These are phyloP conservation scores for Phytopythium delawarense DNA, from an alignment of 352 stramenopile genomes.

Conservation along the genomic window DNA sequence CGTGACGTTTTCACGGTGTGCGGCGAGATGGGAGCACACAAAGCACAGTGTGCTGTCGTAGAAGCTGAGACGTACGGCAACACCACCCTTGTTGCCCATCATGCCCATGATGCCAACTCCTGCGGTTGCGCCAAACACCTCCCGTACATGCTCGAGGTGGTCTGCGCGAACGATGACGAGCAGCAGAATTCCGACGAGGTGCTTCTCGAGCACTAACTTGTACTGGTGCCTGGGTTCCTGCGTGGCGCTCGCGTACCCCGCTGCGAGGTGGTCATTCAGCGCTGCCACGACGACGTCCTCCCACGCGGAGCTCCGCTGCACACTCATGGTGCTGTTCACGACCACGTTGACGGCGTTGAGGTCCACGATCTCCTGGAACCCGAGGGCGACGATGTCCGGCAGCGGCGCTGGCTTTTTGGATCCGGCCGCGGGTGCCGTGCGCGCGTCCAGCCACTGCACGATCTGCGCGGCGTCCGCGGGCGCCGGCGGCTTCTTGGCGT, in stretches of 20 bases:
- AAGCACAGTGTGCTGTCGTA: conserved; percentile 99
- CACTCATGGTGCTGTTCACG: conserved; percentile 93
- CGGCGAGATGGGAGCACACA: conserved; percentile 97
- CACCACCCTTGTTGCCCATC: conserved; percentile 99
- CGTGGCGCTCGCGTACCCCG: conserved; percentile 1
- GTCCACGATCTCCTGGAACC: conserved; percentile 99
- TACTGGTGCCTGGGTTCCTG: conserved; percentile 35
- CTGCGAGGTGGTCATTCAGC: conserved; percentile 80
- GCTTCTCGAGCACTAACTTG: conserved; percentile 83
- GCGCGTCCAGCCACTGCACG: conserved; percentile 59
- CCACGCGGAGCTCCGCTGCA: conserved; percentile 87
- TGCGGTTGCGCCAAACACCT: conserved; percentile 89
- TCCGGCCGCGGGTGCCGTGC: conserved; percentile 2
- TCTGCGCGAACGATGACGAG: conserved; percentile 93
- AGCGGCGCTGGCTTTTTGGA: conserved; percentile 7
- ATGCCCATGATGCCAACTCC: conserved; percentile 98
- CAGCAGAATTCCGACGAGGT: conserved; percentile 97
- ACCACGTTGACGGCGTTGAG: conserved; percentile 99
- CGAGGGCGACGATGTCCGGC: conserved; percentile 68
- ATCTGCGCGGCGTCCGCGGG: conserved; percentile 43
- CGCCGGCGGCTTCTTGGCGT: conserved; percentile 97
- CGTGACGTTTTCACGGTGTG: conserved; percentile 96
- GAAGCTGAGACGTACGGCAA: conserved; percentile 93
- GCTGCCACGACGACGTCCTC: conserved; percentile 87
- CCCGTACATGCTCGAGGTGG: conserved; percentile 72